phyloP scores from a whole-genome alignment of 2,329 filamentous ascomycete species.

The Penicillium sp. region DNA sequence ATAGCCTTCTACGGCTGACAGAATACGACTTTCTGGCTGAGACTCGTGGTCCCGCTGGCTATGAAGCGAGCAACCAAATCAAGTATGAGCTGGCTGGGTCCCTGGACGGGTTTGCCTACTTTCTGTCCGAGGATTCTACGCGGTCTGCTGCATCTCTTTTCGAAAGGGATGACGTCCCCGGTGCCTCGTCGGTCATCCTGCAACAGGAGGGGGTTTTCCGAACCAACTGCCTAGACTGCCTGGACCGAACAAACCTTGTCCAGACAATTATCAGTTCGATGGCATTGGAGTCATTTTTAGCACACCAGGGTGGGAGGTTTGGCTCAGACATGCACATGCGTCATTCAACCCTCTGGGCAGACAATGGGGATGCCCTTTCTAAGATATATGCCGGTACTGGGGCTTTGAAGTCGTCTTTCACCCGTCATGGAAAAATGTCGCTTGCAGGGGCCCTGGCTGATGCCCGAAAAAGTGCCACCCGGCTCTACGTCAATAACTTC shows the following conservation, averaged over 20 bases:
- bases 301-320: constrained; percentile 68
- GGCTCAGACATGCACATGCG: constrained; percentile 84
- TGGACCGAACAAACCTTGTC: constrained; percentile 93
- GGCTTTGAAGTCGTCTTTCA: constrained; percentile 93
- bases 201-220: constrained; percentile 96
- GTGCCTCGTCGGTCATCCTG: constrained; percentile 65
- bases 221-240: constrained; percentile 93
- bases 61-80: constrained; percentile 87
- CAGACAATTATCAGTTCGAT: constrained; percentile 95
- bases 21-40: constrained; percentile 98
- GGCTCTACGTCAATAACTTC: constrained; percentile 97
- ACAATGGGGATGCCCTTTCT: constrained; percentile 91
- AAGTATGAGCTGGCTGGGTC: constrained; percentile 74
- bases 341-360: constrained; percentile 92
- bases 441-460: constrained; percentile 92
- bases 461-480: constrained; percentile 87
- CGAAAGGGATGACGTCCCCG: constrained; percentile 39
- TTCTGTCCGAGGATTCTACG: constrained; percentile 72
- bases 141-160: constrained; percentile 40
- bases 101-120: constrained; percentile 89
- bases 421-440: constrained; percentile 92
- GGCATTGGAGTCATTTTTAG: constrained; percentile 82
- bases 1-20: constrained; percentile 74
- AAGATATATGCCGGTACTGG: constrained; percentile 97
- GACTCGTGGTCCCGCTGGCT: constrained; percentile 80